Evolutionary conservation across 345 rosid species (phyloP).

Genomic region (Odontarrhena argentea): DNA sequence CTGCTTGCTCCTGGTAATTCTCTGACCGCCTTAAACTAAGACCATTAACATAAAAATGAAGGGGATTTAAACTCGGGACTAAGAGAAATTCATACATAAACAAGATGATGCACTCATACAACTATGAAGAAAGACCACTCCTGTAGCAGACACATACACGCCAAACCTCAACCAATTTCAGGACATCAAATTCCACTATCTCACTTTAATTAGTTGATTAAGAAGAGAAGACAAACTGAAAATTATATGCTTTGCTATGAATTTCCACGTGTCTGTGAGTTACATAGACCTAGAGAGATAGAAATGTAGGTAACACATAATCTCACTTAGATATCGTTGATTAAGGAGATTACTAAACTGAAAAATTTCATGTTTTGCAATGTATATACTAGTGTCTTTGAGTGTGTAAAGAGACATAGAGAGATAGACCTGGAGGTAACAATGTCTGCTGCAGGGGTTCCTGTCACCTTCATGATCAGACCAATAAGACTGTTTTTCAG

Average conservation of each 20-base stretch:
- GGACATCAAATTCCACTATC: conserved; percentile 25
- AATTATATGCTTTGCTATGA: conserved; percentile 5
- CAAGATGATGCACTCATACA: conserved; percentile 17
- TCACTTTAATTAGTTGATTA: conserved; percentile 5
- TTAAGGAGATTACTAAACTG: conserved; percentile 3
- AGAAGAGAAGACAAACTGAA: conserved; percentile 11
- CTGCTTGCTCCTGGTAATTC: conserved; percentile 53
- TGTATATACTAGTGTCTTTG: background rate
- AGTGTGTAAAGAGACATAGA: conserved; percentile 28
- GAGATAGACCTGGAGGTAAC: conserved; percentile 71
- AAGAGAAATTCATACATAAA: conserved; percentile 22
- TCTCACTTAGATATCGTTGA: background rate
- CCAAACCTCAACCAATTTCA: conserved; percentile 19
- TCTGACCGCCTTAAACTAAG: conserved; percentile 59
- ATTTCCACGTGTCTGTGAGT: background rate
- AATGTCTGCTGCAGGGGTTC: conserved; percentile 84
- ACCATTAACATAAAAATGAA: conserved; percentile 40
- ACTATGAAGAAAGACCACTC: conserved; percentile 26
- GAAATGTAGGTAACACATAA: conserved; percentile 69
- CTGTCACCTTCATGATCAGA: conserved; percentile 80
- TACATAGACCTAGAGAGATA: conserved; percentile 35
- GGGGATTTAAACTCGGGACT: conserved; percentile 23
- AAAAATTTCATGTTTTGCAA: conserved; percentile 15
- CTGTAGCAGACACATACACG: conserved; percentile 23
- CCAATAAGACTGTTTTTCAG: conserved; percentile 80